A percentile compares a stretch with the other conserved stretches of the same genome.
phyloP scores from a whole-genome alignment of 139 green algal genomes.

The Chlorella vulgaris region DNA sequence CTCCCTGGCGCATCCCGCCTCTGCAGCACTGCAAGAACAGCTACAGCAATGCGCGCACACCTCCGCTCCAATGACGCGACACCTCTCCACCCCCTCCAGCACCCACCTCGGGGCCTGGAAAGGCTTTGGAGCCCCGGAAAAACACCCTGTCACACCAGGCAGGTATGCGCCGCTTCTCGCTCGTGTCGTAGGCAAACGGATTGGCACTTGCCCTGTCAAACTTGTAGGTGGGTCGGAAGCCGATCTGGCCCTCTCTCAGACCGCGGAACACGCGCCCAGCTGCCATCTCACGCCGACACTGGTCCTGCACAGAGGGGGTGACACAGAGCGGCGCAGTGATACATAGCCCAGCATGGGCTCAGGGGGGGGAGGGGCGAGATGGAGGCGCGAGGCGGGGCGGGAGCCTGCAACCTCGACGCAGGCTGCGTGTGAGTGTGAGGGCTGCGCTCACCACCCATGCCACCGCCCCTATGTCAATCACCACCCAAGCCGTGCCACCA shows the following conservation, averaged over 20 bases:
- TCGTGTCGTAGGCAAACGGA: constrained; percentile 75
- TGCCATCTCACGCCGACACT: constrained; percentile 61
- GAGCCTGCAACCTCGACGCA: background rate
- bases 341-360: background rate
- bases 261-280: constrained; percentile 66
- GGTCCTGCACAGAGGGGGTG: constrained; percentile 55
- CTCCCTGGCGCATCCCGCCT: too few species aligned
- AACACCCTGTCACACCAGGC: constrained; percentile 94
- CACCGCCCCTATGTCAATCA: too few species aligned
- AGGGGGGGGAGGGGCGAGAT: background rate
- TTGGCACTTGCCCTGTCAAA: constrained; percentile 65
- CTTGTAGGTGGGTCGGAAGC: constrained; percentile 96
- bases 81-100: too few species aligned
- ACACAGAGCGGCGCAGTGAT: background rate
- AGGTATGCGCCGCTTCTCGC: constrained; percentile 86
- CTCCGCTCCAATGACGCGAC: too few species aligned
- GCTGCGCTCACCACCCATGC: too few species aligned
- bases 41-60: too few species aligned
- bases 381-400: background rate
- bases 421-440: too few species aligned
- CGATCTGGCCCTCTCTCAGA: constrained; percentile 76
- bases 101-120: constrained; percentile 18
- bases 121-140: constrained; percentile 67
- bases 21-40: too few species aligned
- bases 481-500: too few species aligned